Conservation (phyloP, 2,329 filamentous ascomycete species). For the Aspergillus novoparasiticus region DNA sequence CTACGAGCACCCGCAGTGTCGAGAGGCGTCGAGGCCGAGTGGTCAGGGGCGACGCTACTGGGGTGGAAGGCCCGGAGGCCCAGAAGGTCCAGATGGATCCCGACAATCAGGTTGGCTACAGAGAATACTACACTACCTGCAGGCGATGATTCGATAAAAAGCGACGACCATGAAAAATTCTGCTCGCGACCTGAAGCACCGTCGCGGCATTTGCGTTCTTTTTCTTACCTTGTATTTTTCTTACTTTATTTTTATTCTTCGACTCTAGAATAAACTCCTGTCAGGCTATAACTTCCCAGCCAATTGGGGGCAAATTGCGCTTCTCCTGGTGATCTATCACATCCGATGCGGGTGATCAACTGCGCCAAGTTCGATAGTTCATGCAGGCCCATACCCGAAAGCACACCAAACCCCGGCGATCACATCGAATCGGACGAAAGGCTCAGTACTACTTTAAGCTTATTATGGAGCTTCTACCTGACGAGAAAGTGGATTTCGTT, state of each 20-base stretch:
- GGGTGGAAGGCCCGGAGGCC: slow-evolving; percentile 17
- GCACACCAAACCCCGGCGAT: not conserved
- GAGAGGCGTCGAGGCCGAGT: slow-evolving; percentile 28
- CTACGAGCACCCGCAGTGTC: slow-evolving; percentile 54
- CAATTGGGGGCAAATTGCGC: not conserved
- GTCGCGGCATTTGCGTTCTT: not conserved
- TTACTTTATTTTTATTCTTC: not conserved
- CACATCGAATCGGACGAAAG: not conserved
- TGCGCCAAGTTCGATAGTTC: slow-evolving; percentile 17
- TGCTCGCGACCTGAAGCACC: not conserved
- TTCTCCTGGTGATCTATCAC: slow-evolving; percentile 4
- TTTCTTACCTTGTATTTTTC: not conserved
- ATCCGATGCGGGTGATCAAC: slow-evolving; percentile 7
- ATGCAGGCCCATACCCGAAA: slow-evolving; percentile 2
- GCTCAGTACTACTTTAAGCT: not conserved
- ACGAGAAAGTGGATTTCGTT: not conserved
- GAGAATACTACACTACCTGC: not conserved
- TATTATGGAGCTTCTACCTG: not conserved
- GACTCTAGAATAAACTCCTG: not conserved
- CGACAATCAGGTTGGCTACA: not conserved
- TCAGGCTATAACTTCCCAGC: not conserved
- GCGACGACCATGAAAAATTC: not conserved
- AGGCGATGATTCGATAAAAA: not conserved
- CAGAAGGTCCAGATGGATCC: not conserved
- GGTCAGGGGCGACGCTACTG: slow-evolving; percentile 31